Evolutionary conservation across 208 protist genomes (phyloP), one percentile per base, ranked within the genome.

Genomic region (Acanthamoeba sp.): DNA sequence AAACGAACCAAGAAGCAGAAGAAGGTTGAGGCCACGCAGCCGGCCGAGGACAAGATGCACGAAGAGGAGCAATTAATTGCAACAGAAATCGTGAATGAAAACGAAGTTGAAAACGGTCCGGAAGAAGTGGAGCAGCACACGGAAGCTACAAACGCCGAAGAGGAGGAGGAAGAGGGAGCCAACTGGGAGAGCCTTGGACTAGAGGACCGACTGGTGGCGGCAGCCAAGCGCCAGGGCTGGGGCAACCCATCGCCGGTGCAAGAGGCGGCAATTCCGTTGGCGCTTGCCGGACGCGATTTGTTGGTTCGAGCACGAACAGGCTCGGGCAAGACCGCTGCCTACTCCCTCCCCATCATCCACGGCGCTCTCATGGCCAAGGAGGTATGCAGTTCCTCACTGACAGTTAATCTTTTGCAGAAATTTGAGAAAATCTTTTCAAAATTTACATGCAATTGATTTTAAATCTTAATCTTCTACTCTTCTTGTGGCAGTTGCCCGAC

Each of bases 241-340:
- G 66, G 73, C 7, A 66, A 9, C 7, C 91, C 91, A 27, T 76
- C 91, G n/a, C 69, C 55, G 5, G 91, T 94, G 38, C 91, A 94
- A 36, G 78, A 10, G n/a, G 78, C 48, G 3, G 91, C 91, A 12
- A 89, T 94, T 34, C 91, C 91, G 24, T 71, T 94, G 5, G 93
- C 96, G 34, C 90, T 98, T 18, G 84, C 96, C 66, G 97, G 96
- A 14, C 94, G 94, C 62, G 96, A 97, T 84, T 27, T 97, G n/a
- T 89, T 98, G 36, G 95, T 95, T 2, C 94, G 96, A 42, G 97
- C 97, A 12, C 94, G 96, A 48, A 98, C 97, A 14, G 97, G 97
- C 73, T 97, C 96, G 1, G 97, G 97, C 85, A 98, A 98, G 95
- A 98, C 97, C 14, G 95, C 94, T 40, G 97, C 97, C 16, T 98